phyloP scores from a whole-genome alignment of 2,329 filamentous ascomycete genomes.

The Basipetospora chlamydospora region DNA sequence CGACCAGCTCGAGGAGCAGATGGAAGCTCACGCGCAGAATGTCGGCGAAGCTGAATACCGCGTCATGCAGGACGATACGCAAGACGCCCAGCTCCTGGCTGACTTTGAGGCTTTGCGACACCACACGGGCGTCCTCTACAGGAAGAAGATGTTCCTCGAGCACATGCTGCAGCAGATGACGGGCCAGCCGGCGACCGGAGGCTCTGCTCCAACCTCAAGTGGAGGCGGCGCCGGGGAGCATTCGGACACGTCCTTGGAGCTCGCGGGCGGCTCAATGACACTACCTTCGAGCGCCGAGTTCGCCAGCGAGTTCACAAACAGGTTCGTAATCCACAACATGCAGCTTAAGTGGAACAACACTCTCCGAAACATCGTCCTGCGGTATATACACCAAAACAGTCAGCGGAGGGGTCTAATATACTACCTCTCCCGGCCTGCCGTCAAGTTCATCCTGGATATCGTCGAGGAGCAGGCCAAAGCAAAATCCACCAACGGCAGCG shows the following conservation, averaged over 20 bases:
- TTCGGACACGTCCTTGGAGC: constrained; percentile 27
- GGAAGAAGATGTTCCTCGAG: constrained; percentile 44
- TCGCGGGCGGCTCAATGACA: constrained; percentile 48
- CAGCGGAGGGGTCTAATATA: constrained; percentile 94
- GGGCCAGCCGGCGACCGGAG: constrained; percentile 1
- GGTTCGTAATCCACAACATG: constrained; percentile 94
- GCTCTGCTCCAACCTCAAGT: background rate
- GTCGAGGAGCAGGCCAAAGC: constrained; percentile 83
- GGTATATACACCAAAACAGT: constrained; percentile 94
- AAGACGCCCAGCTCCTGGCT: constrained; percentile 34
- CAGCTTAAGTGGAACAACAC: constrained; percentile 98
- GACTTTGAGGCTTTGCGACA: constrained; percentile 46
- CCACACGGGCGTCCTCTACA: constrained; percentile 39
- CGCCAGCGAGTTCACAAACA: constrained; percentile 90
- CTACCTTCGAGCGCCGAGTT: constrained; percentile 64
- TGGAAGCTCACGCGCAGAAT: constrained; percentile 56
- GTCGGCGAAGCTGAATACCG: constrained; percentile 64
- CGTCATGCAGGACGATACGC: constrained; percentile 34
- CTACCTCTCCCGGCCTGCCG: constrained; percentile 86
- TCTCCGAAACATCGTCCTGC: constrained; percentile 85
- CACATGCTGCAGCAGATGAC: constrained; percentile 38
- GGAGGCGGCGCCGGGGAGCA: constrained; percentile 13
- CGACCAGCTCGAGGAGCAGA: constrained; percentile 62
- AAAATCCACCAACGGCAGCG: constrained; percentile 11
- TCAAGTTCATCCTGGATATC: constrained; percentile 97